Evolutionary conservation across 176 grass and related monocot species (phyloP), one percentile per base, ranked within the genome.

Genomic region (Triticum urartu): DNA sequence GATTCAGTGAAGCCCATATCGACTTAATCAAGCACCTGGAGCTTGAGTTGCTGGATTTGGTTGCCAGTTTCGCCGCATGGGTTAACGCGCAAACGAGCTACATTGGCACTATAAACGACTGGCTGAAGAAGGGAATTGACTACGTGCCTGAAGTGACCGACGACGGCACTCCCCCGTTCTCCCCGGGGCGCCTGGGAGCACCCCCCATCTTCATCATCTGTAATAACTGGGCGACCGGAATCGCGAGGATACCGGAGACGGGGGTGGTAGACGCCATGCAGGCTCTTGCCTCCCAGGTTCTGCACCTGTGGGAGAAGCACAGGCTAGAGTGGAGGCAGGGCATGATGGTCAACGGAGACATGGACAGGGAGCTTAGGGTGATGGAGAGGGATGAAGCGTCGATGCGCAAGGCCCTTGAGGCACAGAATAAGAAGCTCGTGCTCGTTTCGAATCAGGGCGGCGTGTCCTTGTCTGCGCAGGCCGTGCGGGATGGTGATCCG

Each of bases 131-230:
- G 33, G 95, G 91, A 39, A 54, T 98, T 28, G 65, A 89, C 58
- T 93, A 93, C 69, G 83, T 85, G 21, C 91, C 89, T 4, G 93
- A 98, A 86, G 88, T 86, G 20, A 95, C 93, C 4, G 91, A 92
- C 47, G 95, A 93, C 40, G 93, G 91, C 21, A 64, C 56, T 32
- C 77, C 84, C 54, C 95, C 93, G 0, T 98, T 93, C 20, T 95
- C 95, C 61, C 95, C 91, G 7, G 87, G 89, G 26, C 83, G 82
- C 47, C 71, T 98, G 87, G 95, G 95, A 52, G 89, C 91, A 33
- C 77, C 95, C 56, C 93, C 89, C 9, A 17, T 98, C 33, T 95
- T 98, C 74, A 68, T 80, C 25, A 81, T 98, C 61, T 90, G 60
- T 52, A 93, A 95, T 72, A 79, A 87, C 47, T 98, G 95, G 95